Evolutionary conservation across 495 filamentous ascomycete genomes (phyloP).

Genomic region (Corynascus novoguineensis): DNA sequence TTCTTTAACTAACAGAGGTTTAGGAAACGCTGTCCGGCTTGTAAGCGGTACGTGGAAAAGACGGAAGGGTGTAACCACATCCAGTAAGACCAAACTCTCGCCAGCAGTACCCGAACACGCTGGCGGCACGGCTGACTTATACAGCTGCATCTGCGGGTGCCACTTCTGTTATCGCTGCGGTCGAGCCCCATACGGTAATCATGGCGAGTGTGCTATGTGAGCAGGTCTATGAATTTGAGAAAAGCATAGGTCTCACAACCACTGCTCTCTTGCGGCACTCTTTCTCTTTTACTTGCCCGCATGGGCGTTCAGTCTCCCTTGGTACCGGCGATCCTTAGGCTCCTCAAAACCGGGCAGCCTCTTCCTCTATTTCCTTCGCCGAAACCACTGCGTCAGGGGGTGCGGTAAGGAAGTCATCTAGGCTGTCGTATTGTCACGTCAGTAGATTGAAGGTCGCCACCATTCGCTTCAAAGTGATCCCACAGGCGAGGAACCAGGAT

Average conservation of each 20-base stretch:
- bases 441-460: neutral
- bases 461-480: neutral
- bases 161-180: constrained; percentile 26
- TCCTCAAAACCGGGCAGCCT: too few relatives aligned
- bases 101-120: too few relatives aligned
- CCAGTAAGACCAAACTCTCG: neutral
- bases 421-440: neutral
- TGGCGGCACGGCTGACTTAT: neutral
- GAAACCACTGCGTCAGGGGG: neutral
- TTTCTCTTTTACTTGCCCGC: too few relatives aligned
- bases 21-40: constrained; percentile 6
- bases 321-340: too few relatives aligned
- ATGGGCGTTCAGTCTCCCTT: too few relatives aligned
- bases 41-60: constrained; percentile 5
- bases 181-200: constrained; percentile 9
- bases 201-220: constrained; percentile 14
- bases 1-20: neutral
- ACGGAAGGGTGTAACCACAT: constrained; percentile 8
- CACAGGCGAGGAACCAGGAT: neutral
- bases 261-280: too few relatives aligned
- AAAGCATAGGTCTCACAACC: too few relatives aligned
- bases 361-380: too few relatives aligned
- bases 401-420: neutral
- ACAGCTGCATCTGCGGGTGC: constrained; percentile 16
- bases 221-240: too few relatives aligned